Conservation (phyloP, 257 asterid genomes). For the Solanum neorickii region DNA sequence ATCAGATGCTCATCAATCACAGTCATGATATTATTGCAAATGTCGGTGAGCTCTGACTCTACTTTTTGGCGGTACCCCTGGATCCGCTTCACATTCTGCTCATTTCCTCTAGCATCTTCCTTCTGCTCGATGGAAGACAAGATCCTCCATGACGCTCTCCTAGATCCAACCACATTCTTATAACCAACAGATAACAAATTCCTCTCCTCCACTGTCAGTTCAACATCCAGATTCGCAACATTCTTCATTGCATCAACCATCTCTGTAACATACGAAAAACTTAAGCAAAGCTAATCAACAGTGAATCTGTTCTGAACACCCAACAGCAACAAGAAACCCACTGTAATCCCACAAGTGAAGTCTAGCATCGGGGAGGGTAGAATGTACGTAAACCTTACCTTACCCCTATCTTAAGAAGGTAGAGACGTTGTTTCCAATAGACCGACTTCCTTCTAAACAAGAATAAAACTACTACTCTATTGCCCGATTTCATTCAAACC, state of each 20-base stretch:
- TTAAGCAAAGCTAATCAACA: background rate
- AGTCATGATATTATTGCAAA: conserved; percentile 9
- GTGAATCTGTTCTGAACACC: background rate
- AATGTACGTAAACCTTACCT: background rate
- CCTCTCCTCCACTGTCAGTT: conserved; percentile 10
- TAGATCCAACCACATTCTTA: conserved; percentile 11
- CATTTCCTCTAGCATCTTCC: conserved; percentile 11
- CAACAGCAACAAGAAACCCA: background rate
- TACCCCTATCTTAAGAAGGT: background rate
- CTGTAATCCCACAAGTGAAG: background rate
- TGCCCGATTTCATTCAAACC: background rate
- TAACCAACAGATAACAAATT: conserved; percentile 9
- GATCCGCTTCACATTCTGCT: conserved; percentile 12
- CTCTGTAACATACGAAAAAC: background rate
- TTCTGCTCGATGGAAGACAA: conserved; percentile 11
- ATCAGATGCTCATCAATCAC: conserved; percentile 11
- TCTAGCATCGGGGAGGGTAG: background rate
- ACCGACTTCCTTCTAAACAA: background rate
- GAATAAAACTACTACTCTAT: background rate
- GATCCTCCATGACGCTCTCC: conserved; percentile 13
- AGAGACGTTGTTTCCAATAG: background rate
- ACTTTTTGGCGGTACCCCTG: conserved; percentile 6
- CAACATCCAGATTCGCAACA: conserved; percentile 4
- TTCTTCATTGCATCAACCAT: conserved; percentile 12
- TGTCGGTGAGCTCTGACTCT: conserved; percentile 1